Evolutionary conservation across 2,329 filamentous ascomycete species (phyloP).

Genomic region (Fusarium tanahbumbuense): DNA sequence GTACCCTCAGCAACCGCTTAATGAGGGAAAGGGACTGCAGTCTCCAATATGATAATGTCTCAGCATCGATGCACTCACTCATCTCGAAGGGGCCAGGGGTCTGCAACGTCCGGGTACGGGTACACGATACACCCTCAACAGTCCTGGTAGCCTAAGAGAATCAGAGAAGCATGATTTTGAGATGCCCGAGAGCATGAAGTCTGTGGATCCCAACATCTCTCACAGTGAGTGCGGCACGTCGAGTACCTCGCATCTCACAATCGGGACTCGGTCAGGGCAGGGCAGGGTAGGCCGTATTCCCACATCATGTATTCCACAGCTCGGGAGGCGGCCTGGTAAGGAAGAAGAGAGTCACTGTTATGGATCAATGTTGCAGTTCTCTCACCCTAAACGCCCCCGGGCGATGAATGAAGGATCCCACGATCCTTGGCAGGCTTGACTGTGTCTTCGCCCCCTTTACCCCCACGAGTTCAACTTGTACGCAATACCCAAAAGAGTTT

Average conservation of each 20-base stretch:
- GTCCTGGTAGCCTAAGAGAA: slow-evolving; percentile 24
- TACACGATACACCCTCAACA: slow-evolving; percentile 27
- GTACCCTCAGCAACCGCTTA: slow-evolving; percentile 28
- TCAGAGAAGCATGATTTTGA: slow-evolving; percentile 31
- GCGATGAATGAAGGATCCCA: neutral
- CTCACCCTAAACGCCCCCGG: neutral
- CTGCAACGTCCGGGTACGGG: slow-evolving; percentile 30
- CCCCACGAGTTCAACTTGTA: neutral
- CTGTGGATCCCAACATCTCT: slow-evolving; percentile 31
- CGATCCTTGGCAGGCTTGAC: neutral
- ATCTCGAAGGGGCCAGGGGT: slow-evolving; percentile 26
- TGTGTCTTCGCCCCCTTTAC: neutral
- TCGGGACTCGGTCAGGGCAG: slow-evolving; percentile 21
- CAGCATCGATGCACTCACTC: slow-evolving; percentile 33
- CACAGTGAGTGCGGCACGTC: slow-evolving; percentile 35
- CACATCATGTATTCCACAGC: slow-evolving; percentile 37
- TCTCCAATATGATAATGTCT: slow-evolving; percentile 35
- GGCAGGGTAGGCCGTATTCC: slow-evolving; percentile 24
- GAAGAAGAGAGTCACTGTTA: slow-evolving; percentile 19
- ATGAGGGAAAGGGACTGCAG: slow-evolving; percentile 36
- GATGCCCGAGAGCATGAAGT: slow-evolving; percentile 36
- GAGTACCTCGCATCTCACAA: slow-evolving; percentile 36
- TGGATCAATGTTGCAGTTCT: neutral
- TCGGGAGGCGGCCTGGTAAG: slow-evolving; percentile 33
- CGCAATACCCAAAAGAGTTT: neutral